Base-by-base conservation (phyloP, 2,329 filamentous ascomycete genomes). In the Sclerotinia borealis region DNA sequence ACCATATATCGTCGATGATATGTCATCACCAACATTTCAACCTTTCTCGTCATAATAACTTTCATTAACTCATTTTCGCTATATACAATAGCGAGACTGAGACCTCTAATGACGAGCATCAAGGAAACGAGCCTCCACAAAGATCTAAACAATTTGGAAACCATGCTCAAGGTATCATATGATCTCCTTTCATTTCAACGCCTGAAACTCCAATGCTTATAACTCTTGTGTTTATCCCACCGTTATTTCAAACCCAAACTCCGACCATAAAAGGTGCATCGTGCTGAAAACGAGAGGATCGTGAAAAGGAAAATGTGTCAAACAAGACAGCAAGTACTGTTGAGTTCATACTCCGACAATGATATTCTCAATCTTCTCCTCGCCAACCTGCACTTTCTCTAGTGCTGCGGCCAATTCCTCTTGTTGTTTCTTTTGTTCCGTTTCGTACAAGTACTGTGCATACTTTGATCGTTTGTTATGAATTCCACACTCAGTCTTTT, bases 391-490 rank as follows among this genome's bases (percentile, higher is more conserved):
- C 43, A 73, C 70, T 36, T 69, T 68, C 63, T 68, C 67, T 22
- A 74, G 55, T 17, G 64, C 66, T 34, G 66, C 64, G 9, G 66
- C 58, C 31, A 74, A 58, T 63, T 72, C 70, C 59, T 74, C 71
- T 37, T 71, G 70, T 51, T 71, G 71, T 43, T 60, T 61, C 70
- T 74, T 74, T 69, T 72, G 67, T 58, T 74, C 73, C 66, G 68
- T 65, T 61, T 73, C 72, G 27, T 62, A 60, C 61, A 75, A 59
- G 59, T 89, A 97, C 78, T 93, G 87, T 13, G 92, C 90, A 74
- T 98, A 99, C 70, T 92, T 88, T 64, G 91, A 96, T 77, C 93
- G 89, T 78, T 95, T 96, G 83, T 98, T 98, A 85, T 99, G 95
- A 74, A 99, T 98, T 54, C 95, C 95, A 77, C 95, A 99, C 81